These are phyloP conservation scores for Fusarium oxysporum DNA, from an alignment of 2,329 filamentous ascomycete genomes.

Conservation along the genomic window DNA sequence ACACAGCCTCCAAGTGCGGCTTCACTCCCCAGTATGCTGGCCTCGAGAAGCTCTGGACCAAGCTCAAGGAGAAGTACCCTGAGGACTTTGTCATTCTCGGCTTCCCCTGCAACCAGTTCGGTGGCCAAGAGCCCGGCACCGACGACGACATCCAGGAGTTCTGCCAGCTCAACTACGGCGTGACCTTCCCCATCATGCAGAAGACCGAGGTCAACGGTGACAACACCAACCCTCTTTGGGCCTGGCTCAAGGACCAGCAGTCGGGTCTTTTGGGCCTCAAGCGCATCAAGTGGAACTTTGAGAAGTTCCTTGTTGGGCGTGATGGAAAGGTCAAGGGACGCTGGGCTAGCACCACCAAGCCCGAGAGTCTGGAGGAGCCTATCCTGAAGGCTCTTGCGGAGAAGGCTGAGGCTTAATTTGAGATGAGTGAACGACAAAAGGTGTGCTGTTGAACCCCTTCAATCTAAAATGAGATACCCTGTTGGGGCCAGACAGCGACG, in stretches of 20 bases:
- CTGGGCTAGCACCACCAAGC: slow-evolving; percentile 91
- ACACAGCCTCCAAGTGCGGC: slow-evolving; percentile 98
- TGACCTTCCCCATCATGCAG: slow-evolving; percentile 88
- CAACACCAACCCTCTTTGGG: slow-evolving; percentile 80
- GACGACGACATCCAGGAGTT: slow-evolving; percentile 85
- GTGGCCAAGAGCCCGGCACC: slow-evolving; percentile 85
- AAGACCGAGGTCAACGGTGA: slow-evolving; percentile 96
- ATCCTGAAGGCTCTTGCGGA: slow-evolving; percentile 77
- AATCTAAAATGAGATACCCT: slow-evolving; percentile 39
- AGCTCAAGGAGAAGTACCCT: slow-evolving; percentile 73
- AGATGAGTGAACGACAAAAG: background rate
- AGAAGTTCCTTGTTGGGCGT: slow-evolving; percentile 92
- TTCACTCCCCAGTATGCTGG: slow-evolving; percentile 96
- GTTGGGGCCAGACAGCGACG: slow-evolving; percentile 2
- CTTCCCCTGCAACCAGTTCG: slow-evolving; percentile 99
- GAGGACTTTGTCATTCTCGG: slow-evolving; percentile 89
- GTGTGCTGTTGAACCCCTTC: background rate
- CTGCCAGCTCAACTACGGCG: slow-evolving; percentile 93
- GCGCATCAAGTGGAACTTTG: slow-evolving; percentile 99
- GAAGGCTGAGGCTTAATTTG: slow-evolving; percentile 27
- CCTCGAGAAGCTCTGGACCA: slow-evolving; percentile 91
- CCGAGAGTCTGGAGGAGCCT: slow-evolving; percentile 78
- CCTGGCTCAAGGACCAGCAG: slow-evolving; percentile 80
- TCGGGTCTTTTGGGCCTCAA: slow-evolving; percentile 89
- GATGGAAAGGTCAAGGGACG: slow-evolving; percentile 88